Conservation (phyloP, 2,329 filamentous ascomycete genomes). For the Dactylellina drechsleri region DNA sequence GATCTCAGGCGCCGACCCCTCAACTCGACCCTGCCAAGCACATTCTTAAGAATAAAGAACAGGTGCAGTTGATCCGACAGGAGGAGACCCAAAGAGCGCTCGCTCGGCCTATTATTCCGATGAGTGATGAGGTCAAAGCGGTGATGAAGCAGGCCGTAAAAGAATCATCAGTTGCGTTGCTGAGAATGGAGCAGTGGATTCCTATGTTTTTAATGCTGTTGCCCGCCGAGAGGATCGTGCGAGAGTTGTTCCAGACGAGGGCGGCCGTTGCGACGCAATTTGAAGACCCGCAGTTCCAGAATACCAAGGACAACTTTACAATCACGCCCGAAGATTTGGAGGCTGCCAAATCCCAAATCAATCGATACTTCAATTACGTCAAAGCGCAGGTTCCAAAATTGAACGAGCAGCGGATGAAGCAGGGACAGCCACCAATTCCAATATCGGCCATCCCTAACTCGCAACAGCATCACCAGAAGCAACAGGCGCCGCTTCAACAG, state of each 20-base stretch:
- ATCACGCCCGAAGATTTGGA: slow-evolving; percentile 48
- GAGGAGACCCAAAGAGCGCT: slow-evolving; percentile 39
- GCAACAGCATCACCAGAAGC: slow-evolving; percentile 20
- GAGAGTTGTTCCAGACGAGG: slow-evolving; percentile 44
- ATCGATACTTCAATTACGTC: slow-evolving; percentile 50
- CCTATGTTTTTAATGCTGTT: slow-evolving; percentile 50
- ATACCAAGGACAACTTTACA: slow-evolving; percentile 41
- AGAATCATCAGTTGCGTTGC: slow-evolving; percentile 25
- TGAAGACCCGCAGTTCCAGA: slow-evolving; percentile 40
- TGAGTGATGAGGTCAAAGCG: slow-evolving; percentile 45
- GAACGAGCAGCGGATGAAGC: slow-evolving; percentile 39
- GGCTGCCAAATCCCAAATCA: slow-evolving; percentile 41
- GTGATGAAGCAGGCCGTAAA: slow-evolving; percentile 37
- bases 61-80: slow-evolving; percentile 42
- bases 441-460: slow-evolving; percentile 21
- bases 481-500: slow-evolving; percentile 11
- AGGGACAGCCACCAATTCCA: slow-evolving; percentile 39
- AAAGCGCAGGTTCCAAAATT: slow-evolving; percentile 46
- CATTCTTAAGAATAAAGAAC: slow-evolving; percentile 46
- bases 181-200: slow-evolving; percentile 50
- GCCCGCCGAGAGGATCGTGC: slow-evolving; percentile 27
- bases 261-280: slow-evolving; percentile 44
- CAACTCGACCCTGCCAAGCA: slow-evolving; percentile 35
- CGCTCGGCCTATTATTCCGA: slow-evolving; percentile 38
- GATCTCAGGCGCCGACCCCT: slow-evolving; percentile 17